A percentile compares a stretch with the other conserved stretches of the same genome.
Evolutionary conservation across 1,284 basidiomycete species (phyloP).

Genomic region (Butyriboletus appendiculatus): DNA sequence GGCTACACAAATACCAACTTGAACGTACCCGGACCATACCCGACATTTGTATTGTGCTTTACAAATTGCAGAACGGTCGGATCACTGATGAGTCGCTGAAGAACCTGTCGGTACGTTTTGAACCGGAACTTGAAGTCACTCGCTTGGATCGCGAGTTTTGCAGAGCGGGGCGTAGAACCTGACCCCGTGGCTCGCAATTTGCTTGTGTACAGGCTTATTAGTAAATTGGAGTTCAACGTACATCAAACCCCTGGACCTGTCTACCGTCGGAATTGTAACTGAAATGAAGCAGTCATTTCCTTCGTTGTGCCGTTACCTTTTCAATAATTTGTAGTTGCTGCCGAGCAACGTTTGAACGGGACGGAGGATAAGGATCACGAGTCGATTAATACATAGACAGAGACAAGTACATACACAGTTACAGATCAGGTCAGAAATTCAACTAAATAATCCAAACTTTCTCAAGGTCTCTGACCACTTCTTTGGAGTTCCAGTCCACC

Average conservation of each 20-base stretch:
- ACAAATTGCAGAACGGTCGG: too few species aligned
- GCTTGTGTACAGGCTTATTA: background rate
- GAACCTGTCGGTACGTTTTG: too few species aligned
- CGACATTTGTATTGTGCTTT: background rate
- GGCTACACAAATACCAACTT: too few species aligned
- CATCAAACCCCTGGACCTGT: background rate
- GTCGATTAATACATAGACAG: background rate
- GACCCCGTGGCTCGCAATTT: background rate
- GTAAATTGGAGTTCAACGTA: background rate
- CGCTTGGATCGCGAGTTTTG: background rate
- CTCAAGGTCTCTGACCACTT: conserved; percentile 23
- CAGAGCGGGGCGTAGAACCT: background rate
- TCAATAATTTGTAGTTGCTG: too few species aligned
- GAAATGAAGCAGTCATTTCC: background rate
- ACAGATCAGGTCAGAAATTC: conserved; percentile 3
- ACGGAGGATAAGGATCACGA: background rate
- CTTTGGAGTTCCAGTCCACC: conserved; percentile 1
- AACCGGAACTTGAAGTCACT: background rate
- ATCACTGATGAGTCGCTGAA: too few species aligned
- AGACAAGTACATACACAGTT: background rate
- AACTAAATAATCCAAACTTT: conserved; percentile 28
- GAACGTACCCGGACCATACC: background rate
- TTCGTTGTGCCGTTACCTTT: background rate
- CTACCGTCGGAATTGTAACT: background rate
- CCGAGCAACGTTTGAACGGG: background rate